These are phyloP conservation scores for Coniochaeta ligniaria DNA, from an alignment of 2,329 filamentous ascomycete species.

Conservation along the genomic window DNA sequence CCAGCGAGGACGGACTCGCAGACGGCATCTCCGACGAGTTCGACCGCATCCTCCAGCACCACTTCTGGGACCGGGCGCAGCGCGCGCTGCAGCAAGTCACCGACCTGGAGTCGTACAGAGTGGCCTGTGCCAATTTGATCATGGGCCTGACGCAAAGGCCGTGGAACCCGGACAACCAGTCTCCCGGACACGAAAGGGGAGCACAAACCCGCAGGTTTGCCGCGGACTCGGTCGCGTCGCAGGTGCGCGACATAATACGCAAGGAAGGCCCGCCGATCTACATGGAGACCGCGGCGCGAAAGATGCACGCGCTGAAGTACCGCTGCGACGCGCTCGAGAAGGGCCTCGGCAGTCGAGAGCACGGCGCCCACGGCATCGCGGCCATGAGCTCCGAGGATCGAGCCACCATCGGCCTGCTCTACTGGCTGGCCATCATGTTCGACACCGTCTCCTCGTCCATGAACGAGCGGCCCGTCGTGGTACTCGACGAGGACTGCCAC, in stretches of 20 bases:
- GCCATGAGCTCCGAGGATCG: conserved; percentile 16
- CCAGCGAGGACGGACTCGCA: conserved; percentile 5
- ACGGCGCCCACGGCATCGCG: no score
- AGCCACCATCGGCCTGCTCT: conserved; percentile 44
- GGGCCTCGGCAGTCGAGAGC: no score
- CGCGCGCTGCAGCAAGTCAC: conserved; percentile 25
- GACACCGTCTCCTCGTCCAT: conserved; percentile 50
- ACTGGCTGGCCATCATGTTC: conserved; percentile 53
- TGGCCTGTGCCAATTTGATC: conserved; percentile 29
- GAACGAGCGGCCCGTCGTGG: conserved; percentile 28
- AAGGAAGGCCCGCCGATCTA: conserved; percentile 24
- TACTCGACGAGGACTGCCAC: conserved; percentile 32
- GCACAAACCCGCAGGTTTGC: no score
- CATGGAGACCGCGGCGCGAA: conserved; percentile 29
- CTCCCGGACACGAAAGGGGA: no score
- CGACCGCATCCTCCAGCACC: conserved; percentile 26
- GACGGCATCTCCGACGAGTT: conserved; percentile 22
- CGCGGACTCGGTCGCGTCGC: background rate
- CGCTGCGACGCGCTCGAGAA: no score
- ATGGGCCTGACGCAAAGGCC: conserved; percentile 29
- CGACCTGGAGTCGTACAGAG: conserved; percentile 27
- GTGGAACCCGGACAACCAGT: no score
- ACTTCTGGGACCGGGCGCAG: conserved; percentile 30
- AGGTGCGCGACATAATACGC: conserved; percentile 6
- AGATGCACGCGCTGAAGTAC: conserved; percentile 28